phyloP scores from a whole-genome alignment of 1,284 basidiomycete genomes.

The Papiliotrema fonsecae region DNA sequence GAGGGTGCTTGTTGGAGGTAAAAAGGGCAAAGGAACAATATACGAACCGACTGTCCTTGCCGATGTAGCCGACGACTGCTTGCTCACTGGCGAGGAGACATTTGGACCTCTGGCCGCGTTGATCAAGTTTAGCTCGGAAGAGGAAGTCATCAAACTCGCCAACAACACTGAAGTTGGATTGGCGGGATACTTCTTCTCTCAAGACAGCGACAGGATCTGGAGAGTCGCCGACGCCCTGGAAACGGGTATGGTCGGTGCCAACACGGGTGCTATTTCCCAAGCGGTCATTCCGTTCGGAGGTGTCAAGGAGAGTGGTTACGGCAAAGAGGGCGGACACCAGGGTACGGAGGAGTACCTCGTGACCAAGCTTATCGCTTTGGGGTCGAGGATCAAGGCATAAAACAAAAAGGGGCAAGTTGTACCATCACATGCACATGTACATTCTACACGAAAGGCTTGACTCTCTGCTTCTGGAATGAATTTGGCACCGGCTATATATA shows the following conservation, averaged over 20 bases:
- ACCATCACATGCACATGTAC: neutral
- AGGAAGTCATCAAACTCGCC: constrained; percentile 78
- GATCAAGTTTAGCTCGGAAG: constrained; percentile 83
- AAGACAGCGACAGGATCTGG: constrained; percentile 86
- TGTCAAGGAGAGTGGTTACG: constrained; percentile 46
- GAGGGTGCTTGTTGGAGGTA: constrained; percentile 81
- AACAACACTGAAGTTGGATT: constrained; percentile 83
- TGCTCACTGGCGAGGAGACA: constrained; percentile 68
- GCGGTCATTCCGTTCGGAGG: constrained; percentile 90
- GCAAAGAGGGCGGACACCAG: constrained; percentile 40
- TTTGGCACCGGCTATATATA: no score
- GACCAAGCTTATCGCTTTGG: constrained; percentile 39
- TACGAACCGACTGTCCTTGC: constrained; percentile 82
- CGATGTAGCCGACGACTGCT: constrained; percentile 68
- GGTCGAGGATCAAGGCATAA: constrained; percentile 13
- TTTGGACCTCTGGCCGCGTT: constrained; percentile 67
- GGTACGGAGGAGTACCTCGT: constrained; percentile 43
- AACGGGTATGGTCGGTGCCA: constrained; percentile 72
- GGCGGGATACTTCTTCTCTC: constrained; percentile 86
- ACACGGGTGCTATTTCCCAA: constrained; percentile 64
- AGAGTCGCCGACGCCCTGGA: constrained; percentile 96
- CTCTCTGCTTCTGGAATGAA: no score
- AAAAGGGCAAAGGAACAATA: constrained; percentile 61
- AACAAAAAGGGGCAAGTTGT: neutral
- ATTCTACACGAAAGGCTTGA: no score